These are phyloP conservation scores for Jaltomata sinuosa DNA, from an alignment of 257 asterid genomes.

Conservation along the genomic window DNA sequence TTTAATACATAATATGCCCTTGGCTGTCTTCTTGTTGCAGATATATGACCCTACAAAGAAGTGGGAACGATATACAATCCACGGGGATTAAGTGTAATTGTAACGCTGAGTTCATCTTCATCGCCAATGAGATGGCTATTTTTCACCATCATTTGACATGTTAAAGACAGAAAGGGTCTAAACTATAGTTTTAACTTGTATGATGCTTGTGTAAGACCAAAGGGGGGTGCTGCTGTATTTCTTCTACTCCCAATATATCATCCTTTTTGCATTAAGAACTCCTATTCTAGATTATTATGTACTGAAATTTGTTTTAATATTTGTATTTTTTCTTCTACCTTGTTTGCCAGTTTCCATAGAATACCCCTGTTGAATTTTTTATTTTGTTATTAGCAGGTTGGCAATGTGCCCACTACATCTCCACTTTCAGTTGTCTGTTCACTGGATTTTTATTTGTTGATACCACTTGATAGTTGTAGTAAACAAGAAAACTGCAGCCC, in stretches of 20 bases:
- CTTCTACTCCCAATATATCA: background rate
- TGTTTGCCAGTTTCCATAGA: background rate
- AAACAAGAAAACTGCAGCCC: too few relatives aligned
- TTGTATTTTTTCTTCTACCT: background rate
- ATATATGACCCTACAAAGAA: conserved; percentile 91
- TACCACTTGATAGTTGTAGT: background rate
- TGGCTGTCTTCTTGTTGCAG: conserved; percentile 26
- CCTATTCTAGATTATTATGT: background rate
- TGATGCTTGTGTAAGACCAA: background rate
- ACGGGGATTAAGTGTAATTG: conserved; percentile 48
- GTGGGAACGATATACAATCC: conserved; percentile 92
- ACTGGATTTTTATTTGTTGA: background rate
- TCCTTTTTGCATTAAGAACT: background rate
- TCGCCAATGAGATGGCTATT: background rate
- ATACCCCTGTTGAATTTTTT: background rate
- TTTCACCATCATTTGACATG: background rate
- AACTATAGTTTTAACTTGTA: background rate
- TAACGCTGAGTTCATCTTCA: background rate
- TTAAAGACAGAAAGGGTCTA: background rate
- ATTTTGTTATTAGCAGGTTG: background rate
- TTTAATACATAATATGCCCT: background rate
- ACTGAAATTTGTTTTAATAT: background rate
- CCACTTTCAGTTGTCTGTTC: background rate
- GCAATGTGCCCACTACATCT: background rate
- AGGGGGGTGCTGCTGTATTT: background rate